Base-by-base conservation (phyloP, 2,329 filamentous ascomycete genomes). In the Aspergillus novoparasiticus region DNA sequence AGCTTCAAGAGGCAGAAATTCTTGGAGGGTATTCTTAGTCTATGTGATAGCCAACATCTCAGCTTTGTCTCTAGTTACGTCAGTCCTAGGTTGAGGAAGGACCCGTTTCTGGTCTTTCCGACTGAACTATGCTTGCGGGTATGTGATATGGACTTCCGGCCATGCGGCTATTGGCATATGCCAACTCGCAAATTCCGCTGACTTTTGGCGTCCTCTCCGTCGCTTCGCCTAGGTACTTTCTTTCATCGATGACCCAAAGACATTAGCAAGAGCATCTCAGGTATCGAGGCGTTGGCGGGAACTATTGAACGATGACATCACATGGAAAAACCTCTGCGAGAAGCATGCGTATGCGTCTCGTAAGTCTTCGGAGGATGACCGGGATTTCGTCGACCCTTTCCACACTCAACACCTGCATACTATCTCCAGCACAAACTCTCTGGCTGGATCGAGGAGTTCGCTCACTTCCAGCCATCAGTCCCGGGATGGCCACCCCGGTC, bases 11-110 rank as follows among this genome's bases (percentile, higher is more conserved):
- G 92, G 62, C 91, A 93, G 71, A 87, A 91, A 45, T 87, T 96
- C 71, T 82, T 99, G 63, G 92, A 92, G 57, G 94, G 97, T 75
- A 83, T 99, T 62, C 83, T 99, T 68, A 96, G 96, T 73, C 86
- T 97, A 70, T 99, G 95, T 81, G 96, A 96, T 70, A 97, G 92
- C 72, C 93, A 96, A 73, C 91, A 96, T 77, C 84, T 99, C 69
- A 97, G 93, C 79, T 98, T 97, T 75, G 94, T 99, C 23, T 93
- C 96, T 70, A 93, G 96, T 76, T 96, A 97, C 78, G 94, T 99
- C 70, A 94, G 93, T 76, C 95, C 95, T 32, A 82, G 96, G 66
- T 81, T 99, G 67, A 97, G 97, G 80, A 97, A 97, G 78, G 95
- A 99, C 76, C 95, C 95, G 0, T 98, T 99, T 73, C 92, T 90